Conservation (phyloP, 2,329 filamentous ascomycete species). For the Gaeumannomyces tritici region DNA sequence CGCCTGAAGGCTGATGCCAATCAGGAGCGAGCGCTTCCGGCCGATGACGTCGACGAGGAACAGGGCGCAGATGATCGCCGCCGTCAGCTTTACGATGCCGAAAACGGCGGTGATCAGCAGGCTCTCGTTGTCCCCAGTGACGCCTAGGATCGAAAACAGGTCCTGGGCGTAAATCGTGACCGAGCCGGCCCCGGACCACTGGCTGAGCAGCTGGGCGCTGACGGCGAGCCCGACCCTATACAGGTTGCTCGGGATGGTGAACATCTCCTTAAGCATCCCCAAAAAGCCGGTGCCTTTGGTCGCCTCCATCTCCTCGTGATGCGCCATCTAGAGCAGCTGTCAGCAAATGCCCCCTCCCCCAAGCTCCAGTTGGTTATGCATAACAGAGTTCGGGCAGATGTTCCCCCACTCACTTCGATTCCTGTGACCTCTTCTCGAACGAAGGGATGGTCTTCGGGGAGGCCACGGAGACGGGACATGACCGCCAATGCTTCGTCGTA, state of each 20-base stretch:
- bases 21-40: slow-evolving; percentile 54
- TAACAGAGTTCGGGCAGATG: too few relatives aligned
- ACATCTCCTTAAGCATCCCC: slow-evolving; percentile 57
- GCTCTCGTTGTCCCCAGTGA: slow-evolving; percentile 55
- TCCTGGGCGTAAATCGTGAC: slow-evolving; percentile 69
- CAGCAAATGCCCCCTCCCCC: not conserved
- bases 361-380: not conserved
- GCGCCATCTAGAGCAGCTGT: slow-evolving; percentile 34
- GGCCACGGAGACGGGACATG: slow-evolving; percentile 47
- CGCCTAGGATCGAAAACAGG: slow-evolving; percentile 61
- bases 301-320: slow-evolving; percentile 62
- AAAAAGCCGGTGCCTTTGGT: slow-evolving; percentile 54
- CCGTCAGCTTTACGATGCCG: slow-evolving; percentile 60
- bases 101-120: slow-evolving; percentile 66
- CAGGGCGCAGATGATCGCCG: slow-evolving; percentile 57
- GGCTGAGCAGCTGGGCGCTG: slow-evolving; percentile 59
- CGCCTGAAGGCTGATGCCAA: slow-evolving; percentile 49
- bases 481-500: slow-evolving; percentile 43
- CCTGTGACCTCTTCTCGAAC: slow-evolving; percentile 49
- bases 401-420: slow-evolving; percentile 31
- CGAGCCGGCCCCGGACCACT: slow-evolving; percentile 61
- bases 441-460: slow-evolving; percentile 49
- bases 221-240: slow-evolving; percentile 61
- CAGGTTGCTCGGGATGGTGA: slow-evolving; percentile 57
- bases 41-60: slow-evolving; percentile 72